Evolutionary conservation across 2,329 filamentous ascomycete genomes (phyloP), one percentile per base, ranked within the genome.

Genomic region (Ilyonectria robusta): DNA sequence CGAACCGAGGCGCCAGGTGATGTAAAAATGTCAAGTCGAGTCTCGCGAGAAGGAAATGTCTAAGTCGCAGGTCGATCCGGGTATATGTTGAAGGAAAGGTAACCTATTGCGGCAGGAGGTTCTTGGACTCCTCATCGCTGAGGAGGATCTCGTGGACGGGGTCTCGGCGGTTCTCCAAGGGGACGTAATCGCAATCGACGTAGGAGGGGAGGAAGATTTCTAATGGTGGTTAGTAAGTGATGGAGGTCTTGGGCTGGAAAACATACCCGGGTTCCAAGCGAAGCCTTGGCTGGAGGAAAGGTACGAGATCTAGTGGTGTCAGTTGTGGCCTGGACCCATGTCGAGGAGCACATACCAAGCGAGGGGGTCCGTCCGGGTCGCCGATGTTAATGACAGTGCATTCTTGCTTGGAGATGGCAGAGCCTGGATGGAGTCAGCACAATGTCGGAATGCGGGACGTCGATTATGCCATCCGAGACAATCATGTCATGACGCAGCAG

Each of bases 181-280:
- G 92, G 42, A 90, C 87, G 77, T 93, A 93, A 73, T 94, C 91
- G 83, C 88, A 90, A 80, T 93, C 91, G 75, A 92, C 84, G 78
- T 94, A 94, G 8, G 92, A 93, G 1, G 93, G 93, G 2, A 95
- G 87, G 81, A 95, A 95, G 79, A 95, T 93, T 78, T 95, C 93
- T 92, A 2, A 17, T n/a, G 31, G 65, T 33, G 62, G 67, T 70
- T 35, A 72, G 62, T n/a, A 6, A 23, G 33, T 15, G 21, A 44
- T 42, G 46, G n/a, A 58, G 46, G 46, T 54, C 53, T 42, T 19
- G 44, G 11, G 26, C 10, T 50, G 35, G 31, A 7, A 19, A 21
- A 72, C 81, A 59, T 82, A 92, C 90, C 91, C 79, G 93, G 92
- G 80, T 95, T 95, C 93, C 93, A 95, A 68, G 91, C 89, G 77